Evolutionary conservation across 139 green algal genomes (phyloP).

Genomic region (Micromonas pusilla): DNA sequence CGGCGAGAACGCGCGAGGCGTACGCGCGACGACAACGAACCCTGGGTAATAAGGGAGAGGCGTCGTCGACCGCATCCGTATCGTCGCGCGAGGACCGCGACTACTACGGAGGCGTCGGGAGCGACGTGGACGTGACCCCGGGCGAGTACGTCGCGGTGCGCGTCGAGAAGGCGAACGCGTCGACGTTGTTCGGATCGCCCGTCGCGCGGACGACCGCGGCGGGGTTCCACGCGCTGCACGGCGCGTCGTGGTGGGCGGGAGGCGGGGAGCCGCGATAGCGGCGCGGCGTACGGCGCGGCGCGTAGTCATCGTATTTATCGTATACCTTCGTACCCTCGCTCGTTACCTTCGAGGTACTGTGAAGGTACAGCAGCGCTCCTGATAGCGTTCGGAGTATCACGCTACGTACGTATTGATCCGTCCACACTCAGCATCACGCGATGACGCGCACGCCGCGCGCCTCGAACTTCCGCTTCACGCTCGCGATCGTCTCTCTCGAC

Average conservation of each 20-base stretch:
- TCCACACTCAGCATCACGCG: neutral
- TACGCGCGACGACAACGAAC: too few relatives aligned
- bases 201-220: neutral
- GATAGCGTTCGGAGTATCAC: too few relatives aligned
- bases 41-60: too few relatives aligned
- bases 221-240: slow-evolving; percentile 9
- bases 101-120: too few relatives aligned
- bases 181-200: neutral
- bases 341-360: too few relatives aligned
- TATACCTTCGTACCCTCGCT: too few relatives aligned
- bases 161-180: neutral
- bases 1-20: too few relatives aligned
- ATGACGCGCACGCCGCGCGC: neutral
- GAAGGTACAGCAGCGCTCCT: too few relatives aligned
- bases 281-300: too few relatives aligned
- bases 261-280: too few relatives aligned
- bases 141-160: slow-evolving; percentile 59
- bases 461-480: neutral
- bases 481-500: slow-evolving; percentile 16
- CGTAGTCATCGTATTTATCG: too few relatives aligned
- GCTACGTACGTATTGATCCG: neutral
- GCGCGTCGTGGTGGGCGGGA: neutral
- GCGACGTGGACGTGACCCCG: slow-evolving; percentile 30
- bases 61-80: neutral
- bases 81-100: too few relatives aligned